Base-by-base conservation (phyloP, 1,284 basidiomycete species). In the Cryptococcus jaspeensis region DNA sequence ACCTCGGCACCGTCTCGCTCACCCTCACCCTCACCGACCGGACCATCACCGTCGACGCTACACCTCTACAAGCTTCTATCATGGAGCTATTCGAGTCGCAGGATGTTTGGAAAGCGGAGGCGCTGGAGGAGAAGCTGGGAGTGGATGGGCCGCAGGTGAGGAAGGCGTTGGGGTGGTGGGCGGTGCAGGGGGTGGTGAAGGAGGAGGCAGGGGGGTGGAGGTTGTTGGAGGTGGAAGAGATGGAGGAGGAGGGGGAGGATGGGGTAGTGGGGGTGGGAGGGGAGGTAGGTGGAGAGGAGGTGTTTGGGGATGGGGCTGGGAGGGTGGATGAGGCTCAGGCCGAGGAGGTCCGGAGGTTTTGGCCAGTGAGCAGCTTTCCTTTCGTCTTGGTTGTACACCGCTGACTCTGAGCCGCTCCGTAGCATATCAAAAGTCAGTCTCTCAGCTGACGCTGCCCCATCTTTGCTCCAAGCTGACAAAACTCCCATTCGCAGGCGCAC, bases 41-140 rank as follows among this genome's bases (percentile, higher is more conserved):
- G 18, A 84, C 79, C 1, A 62, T 95, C 38, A 82, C 83, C n/a
- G 84, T 84, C 2, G 86, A 91, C 39, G 90, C 90, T 3, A 86
- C 87, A 0, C 89, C 92, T 0, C 76, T 97, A 16, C 91, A 96
- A 73, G 94, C 92, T 7, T 87, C 90, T 0, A 84, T 95, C 55
- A 86, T 92, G 42, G 92, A 95, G 69, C 77, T 92, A 5, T 96
- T 96, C 72, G 87, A 86, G 1, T 78, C 83, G 53, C 83, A 86
- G 73, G 80, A 88, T 85, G 50, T 20, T 74, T 71, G 61, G 56
- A 43, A 47, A 4, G 43, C 66, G 4, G 54, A 85, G 22, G 86
- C 87, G 9, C 78, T 96, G 9, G 81, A 84, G 3, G 73, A 77
- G 5, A 80, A 81, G 35, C 83, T 94, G 13, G 85, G 86, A 1